Percentiles rank a stretch among this genome's conserved stretches.
Conservation (phyloP, 306 rosid species). For the Amphicarpaea edgeworthii region DNA sequence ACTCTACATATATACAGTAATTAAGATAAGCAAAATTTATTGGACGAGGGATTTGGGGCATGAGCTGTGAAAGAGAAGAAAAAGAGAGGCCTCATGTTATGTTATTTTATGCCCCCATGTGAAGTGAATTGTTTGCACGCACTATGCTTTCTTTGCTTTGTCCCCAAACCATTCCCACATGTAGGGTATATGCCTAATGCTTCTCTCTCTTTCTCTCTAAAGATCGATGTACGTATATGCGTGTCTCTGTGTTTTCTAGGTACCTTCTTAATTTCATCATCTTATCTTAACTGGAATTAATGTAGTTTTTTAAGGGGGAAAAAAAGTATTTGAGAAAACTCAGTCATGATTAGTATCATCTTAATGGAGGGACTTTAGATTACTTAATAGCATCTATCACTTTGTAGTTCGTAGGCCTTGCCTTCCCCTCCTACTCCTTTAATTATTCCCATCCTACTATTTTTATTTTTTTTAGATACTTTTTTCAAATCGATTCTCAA, state of each 20-base stretch:
- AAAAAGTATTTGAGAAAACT: conserved; percentile 50
- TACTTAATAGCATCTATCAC: background rate
- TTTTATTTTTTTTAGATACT: no score
- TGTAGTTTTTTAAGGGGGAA: conserved; percentile 42
- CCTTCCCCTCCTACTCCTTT: no score
- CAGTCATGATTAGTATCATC: conserved; percentile 56
- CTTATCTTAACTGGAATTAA: conserved; percentile 43
- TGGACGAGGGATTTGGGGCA: conserved; percentile 44
- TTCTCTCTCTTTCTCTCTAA: conserved; percentile 5
- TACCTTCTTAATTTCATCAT: conserved; percentile 51
- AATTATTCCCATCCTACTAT: no score
- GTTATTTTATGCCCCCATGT: conserved; percentile 77
- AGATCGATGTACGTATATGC: background rate
- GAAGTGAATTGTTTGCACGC: conserved; percentile 81
- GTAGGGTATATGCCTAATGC: conserved; percentile 67
- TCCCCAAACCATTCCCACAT: conserved; percentile 84
- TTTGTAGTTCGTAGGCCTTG: no score
- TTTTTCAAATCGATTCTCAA: no score
- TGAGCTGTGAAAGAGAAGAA: conserved; percentile 54
- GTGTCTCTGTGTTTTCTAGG: conserved; percentile 46
- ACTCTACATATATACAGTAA: conserved; percentile 33
- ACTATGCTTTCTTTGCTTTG: conserved; percentile 77
- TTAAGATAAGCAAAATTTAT: conserved; percentile 35
- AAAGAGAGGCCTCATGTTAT: conserved; percentile 46
- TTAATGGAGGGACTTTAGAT: conserved; percentile 14